Percentiles rank a stretch among this genome's conserved stretches.
Evolutionary conservation across 1,284 basidiomycete genomes (phyloP).

Genomic region (Xerocomus minutiporus): DNA sequence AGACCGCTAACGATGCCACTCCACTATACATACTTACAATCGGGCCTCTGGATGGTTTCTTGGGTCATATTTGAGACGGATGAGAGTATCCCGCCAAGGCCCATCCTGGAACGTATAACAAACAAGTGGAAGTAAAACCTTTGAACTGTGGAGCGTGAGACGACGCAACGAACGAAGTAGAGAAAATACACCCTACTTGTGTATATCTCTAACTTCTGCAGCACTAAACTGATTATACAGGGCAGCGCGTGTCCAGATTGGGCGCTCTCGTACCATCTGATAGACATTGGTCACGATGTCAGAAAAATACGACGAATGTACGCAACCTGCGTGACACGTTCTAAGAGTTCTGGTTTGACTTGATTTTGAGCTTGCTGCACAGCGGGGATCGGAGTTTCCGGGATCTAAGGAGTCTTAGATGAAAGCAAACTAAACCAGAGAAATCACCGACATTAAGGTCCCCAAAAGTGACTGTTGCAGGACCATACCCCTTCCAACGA

Average conservation of each 20-base stretch:
- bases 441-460: slow-evolving; percentile 48
- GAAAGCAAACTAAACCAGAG: neutral
- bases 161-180: neutral
- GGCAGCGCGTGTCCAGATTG: slow-evolving; percentile 85
- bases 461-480: slow-evolving; percentile 63
- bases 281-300: slow-evolving; percentile 3
- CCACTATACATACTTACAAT: slow-evolving; percentile 48
- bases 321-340: slow-evolving; percentile 55
- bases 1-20: neutral
- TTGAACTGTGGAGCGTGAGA: slow-evolving; percentile 49
- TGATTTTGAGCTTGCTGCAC: slow-evolving; percentile 52
- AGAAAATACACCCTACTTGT: slow-evolving; percentile 50
- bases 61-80: slow-evolving; percentile 89
- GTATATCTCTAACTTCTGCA: slow-evolving; percentile 62
- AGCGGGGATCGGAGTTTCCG: slow-evolving; percentile 55
- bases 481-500: slow-evolving; percentile 75
- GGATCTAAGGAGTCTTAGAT: slow-evolving; percentile 44
- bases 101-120: slow-evolving; percentile 92
- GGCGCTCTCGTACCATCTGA: slow-evolving; percentile 67
- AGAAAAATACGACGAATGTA: neutral
- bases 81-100: slow-evolving; percentile 87
- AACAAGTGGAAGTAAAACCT: slow-evolving; percentile 62
- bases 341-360: slow-evolving; percentile 57
- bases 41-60: slow-evolving; percentile 65
- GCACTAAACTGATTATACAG: slow-evolving; percentile 80